Percentiles rank a stretch among this genome's conserved stretches.
phyloP scores from a whole-genome alignment of 1,139 yeast genomes.

The Candida gigantensis region DNA sequence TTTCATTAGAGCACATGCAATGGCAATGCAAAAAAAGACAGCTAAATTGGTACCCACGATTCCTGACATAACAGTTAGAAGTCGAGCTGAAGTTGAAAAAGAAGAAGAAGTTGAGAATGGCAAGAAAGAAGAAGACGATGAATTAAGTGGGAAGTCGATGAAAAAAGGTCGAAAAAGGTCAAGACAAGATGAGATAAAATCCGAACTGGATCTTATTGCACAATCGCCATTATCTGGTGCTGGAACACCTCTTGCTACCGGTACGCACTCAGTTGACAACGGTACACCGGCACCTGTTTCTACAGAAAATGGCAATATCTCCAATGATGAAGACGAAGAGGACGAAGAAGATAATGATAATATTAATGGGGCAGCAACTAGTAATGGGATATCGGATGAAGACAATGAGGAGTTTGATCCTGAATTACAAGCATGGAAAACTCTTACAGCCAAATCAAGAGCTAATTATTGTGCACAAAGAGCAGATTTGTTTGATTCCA shows the following conservation, averaged over 20 bases:
- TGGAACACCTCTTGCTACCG: constrained; percentile 14
- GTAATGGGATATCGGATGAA: constrained; percentile 22
- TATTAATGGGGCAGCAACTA: constrained; percentile 24
- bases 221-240: constrained; percentile 15
- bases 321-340: constrained; percentile 32
- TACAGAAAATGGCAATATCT: constrained; percentile 13
- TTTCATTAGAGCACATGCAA: constrained; percentile 85
- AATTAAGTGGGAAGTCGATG: constrained; percentile 42
- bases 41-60: constrained; percentile 74
- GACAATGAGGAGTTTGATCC: constrained; percentile 62
- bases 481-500: constrained; percentile 61
- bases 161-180: constrained; percentile 48
- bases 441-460: constrained; percentile 74
- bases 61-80: constrained; percentile 82
- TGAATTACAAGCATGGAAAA: constrained; percentile 80
- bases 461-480: constrained; percentile 74
- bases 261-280: constrained; percentile 8
- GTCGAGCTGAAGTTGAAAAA: constrained; percentile 81
- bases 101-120: constrained; percentile 55
- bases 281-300: constrained; percentile 16
- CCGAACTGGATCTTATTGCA: constrained; percentile 21
- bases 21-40: constrained; percentile 94
- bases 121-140: constrained; percentile 38
- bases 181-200: constrained; percentile 37
- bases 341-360: constrained; percentile 10